Percentiles rank a stretch among this genome's conserved stretches.
Evolutionary conservation across 1,284 basidiomycete species (phyloP).

Genomic region (Boletus semigastroideus): DNA sequence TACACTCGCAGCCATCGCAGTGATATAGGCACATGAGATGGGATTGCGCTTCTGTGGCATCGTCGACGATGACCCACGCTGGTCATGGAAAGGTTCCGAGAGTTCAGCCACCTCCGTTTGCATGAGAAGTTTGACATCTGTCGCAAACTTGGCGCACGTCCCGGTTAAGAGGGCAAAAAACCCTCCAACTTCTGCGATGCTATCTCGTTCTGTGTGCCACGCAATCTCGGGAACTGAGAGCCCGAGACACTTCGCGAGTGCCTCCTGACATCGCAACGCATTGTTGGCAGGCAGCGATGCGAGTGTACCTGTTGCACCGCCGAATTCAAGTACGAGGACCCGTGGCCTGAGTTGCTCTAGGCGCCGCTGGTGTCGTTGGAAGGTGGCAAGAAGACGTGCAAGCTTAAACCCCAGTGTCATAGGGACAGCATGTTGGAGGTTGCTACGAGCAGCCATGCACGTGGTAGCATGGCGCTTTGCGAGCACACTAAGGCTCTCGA

Average conservation of each 20-base stretch:
- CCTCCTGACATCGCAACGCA: slow-evolving; percentile 39
- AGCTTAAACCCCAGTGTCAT: slow-evolving; percentile 48
- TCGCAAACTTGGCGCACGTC: slow-evolving; percentile 44
- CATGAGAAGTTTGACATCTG: slow-evolving; percentile 45
- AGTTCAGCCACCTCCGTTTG: slow-evolving; percentile 46
- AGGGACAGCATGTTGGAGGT: slow-evolving; percentile 47
- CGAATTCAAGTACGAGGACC: slow-evolving; percentile 41
- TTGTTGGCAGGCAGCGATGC: slow-evolving; percentile 40
- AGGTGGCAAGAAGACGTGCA: slow-evolving; percentile 42
- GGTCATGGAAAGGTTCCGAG: slow-evolving; percentile 40
- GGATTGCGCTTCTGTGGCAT: slow-evolving; percentile 50
- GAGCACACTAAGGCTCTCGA: slow-evolving; percentile 29
- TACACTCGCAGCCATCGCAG: slow-evolving; percentile 40
- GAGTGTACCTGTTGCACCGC: slow-evolving; percentile 44
- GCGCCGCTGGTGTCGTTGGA: slow-evolving; percentile 38
- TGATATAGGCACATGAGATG: slow-evolving; percentile 43
- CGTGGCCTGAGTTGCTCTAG: slow-evolving; percentile 37
- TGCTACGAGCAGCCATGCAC: slow-evolving; percentile 46
- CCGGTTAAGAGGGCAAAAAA: slow-evolving; percentile 42
- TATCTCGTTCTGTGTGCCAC: slow-evolving; percentile 47
- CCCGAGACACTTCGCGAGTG: slow-evolving; percentile 35
- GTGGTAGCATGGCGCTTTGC: slow-evolving; percentile 35
- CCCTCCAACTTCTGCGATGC: slow-evolving; percentile 41
- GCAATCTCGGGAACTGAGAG: slow-evolving; percentile 41
- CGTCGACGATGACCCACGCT: slow-evolving; percentile 45